Evolutionary conservation across 306 rosid genomes (phyloP).

Genomic region (Cicer yamashitae): DNA sequence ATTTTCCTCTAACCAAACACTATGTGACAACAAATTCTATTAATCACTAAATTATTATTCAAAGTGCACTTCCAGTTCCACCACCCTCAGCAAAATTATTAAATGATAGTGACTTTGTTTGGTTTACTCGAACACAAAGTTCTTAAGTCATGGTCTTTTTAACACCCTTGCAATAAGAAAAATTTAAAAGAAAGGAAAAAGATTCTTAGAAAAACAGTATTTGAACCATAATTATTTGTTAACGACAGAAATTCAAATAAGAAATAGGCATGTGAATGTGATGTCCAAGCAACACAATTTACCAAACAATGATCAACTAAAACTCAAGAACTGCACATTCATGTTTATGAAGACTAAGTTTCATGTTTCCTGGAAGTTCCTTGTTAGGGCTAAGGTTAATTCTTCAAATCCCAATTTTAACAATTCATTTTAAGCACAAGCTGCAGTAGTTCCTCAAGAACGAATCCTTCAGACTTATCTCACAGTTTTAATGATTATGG

Average conservation of each 20-base stretch:
- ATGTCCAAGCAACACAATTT: slow-evolving; percentile 37
- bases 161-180: slow-evolving; percentile 30
- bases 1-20: slow-evolving; percentile 1
- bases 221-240: slow-evolving; percentile 13
- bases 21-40: slow-evolving; percentile 13
- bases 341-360: slow-evolving; percentile 19
- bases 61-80: slow-evolving; percentile 14
- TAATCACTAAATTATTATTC: slow-evolving; percentile 4
- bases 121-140: slow-evolving; percentile 10
- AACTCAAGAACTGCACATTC: slow-evolving; percentile 27
- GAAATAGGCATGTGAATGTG: slow-evolving; percentile 11
- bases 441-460: background rate
- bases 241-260: slow-evolving; percentile 25
- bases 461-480: slow-evolving; percentile 2
- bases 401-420: slow-evolving; percentile 15
- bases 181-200: slow-evolving; percentile 2
- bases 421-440: slow-evolving; percentile 21
- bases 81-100: background rate
- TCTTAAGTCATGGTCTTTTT: background rate
- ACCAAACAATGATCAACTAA: slow-evolving; percentile 30
- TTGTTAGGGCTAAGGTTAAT: background rate
- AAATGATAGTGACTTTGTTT: background rate
- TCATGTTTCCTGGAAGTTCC: slow-evolving; percentile 11
- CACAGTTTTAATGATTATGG: background rate
- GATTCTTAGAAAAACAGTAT: slow-evolving; percentile 1